Conservation (phyloP, 163 green algal genomes). For the Chloromonas sp. region DNA sequence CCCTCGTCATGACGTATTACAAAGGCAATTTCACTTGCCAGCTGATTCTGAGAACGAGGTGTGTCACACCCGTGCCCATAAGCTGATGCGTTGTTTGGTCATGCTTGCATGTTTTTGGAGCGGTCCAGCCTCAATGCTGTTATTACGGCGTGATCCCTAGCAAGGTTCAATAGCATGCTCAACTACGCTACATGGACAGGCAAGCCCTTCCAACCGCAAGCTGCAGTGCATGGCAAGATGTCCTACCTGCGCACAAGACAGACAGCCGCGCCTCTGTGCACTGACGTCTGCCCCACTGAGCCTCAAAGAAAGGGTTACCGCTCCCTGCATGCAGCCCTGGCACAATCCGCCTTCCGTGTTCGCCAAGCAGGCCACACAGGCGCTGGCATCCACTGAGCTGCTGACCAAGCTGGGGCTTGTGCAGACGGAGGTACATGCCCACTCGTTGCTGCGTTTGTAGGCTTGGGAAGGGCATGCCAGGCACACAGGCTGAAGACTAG, state of each 20-base stretch:
- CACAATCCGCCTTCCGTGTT: background rate
- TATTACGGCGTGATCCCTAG: too few relatives aligned
- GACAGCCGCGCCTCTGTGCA: background rate
- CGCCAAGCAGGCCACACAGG: background rate
- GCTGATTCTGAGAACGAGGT: too few relatives aligned
- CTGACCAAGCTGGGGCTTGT: background rate
- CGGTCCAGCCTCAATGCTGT: too few relatives aligned
- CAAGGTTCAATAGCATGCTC: too few relatives aligned
- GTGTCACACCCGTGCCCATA: too few relatives aligned
- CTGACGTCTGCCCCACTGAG: background rate
- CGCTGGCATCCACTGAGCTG: background rate
- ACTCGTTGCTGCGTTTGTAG: background rate
- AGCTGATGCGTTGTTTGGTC: too few relatives aligned
- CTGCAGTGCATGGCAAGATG: background rate
- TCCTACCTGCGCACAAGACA: background rate
- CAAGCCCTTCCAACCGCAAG: background rate
- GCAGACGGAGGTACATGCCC: background rate
- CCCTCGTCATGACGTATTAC: too few relatives aligned
- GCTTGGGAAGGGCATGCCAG: background rate
- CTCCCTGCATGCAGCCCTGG: background rate
- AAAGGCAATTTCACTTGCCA: too few relatives aligned
- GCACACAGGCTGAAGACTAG: background rate
- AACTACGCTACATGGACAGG: too few relatives aligned
- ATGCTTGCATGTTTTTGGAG: too few relatives aligned
- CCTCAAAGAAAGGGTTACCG: background rate